Base-by-base conservation (phyloP, 331 rosid species). In the Rhamnella rubrinervis region DNA sequence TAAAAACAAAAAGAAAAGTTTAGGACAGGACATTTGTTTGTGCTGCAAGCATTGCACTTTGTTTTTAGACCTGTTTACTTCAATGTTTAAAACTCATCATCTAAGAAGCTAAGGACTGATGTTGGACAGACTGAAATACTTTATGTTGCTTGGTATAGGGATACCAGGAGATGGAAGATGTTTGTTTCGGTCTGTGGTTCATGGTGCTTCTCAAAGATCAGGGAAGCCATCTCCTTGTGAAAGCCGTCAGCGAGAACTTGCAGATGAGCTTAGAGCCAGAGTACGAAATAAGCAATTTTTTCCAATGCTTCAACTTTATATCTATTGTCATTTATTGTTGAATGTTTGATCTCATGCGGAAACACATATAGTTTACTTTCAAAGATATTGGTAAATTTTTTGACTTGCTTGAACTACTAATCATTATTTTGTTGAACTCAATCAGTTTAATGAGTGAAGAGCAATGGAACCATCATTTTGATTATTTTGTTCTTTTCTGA, bases 131-230 rank as follows among this genome's bases (percentile, higher is more conserved):
- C n/a, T 55, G 61, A 67, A 50, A 16, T 55, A 25, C 15, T 39
- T 16, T 21, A 18, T 65, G 68, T 63, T 75, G 63, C 19, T 65
- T 68, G 55, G 46, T 26, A 28, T 75, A 93, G 98, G 85, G 26
- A 85, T 93, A 66, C 82, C 86, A 15, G 93, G 96, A 57, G 98
- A 93, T 63, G 98, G 97, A 61, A 88, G 98, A 75, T 93, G 98
- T 70, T 71, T 93, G 83, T 93, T 93, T 70, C 85, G 98, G 65
- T 88, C 98, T n/a, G 82, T 93, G 67, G 88, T 81, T 7, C 84
- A 81, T 49, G 92, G 98, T 53, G 89, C 93, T 47, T 59, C 85
- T 71, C 74, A 86, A 61, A 86, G 96, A 82, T 26, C 50, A 35
- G 96, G 98, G 41, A 78, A 84, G 55, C 75, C 89, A 62, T 75